Conservation (phyloP, 2,329 filamentous ascomycete species). For the Botrytis tulipae region DNA sequence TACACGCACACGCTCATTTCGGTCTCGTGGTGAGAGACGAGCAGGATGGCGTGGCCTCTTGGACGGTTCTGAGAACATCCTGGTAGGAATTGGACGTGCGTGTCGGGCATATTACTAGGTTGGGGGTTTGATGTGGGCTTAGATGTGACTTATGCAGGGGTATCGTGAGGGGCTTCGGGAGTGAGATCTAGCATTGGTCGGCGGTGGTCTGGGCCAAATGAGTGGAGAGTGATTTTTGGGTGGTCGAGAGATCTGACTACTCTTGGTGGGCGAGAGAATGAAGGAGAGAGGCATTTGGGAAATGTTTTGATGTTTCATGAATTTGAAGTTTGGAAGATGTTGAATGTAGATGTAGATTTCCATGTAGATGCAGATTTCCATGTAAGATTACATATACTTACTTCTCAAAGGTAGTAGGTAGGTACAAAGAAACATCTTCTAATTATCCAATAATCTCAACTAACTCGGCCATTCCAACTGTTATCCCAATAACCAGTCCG, state of each 20-base stretch:
- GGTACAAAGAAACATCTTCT: not conserved
- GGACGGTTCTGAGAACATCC: not conserved
- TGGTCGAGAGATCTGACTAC: not conserved
- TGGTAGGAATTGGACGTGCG: not conserved
- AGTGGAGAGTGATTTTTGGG: not conserved
- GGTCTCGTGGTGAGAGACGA: too few species aligned
- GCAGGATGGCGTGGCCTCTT: not conserved
- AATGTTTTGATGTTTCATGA: not conserved
- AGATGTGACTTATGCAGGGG: not conserved
- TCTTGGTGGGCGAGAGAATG: not conserved
- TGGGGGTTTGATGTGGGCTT: not conserved
- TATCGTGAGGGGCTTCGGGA: not conserved
- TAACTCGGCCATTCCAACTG: not conserved
- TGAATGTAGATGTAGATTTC: too few species aligned
- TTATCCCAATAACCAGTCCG: not conserved
- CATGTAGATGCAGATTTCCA: too few species aligned
- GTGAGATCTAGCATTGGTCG: not conserved
- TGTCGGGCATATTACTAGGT: not conserved
- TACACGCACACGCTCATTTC: not conserved
- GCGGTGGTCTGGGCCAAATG: not conserved
- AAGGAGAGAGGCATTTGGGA: not conserved
- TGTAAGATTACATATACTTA: too few species aligned
- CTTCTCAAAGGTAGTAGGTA: not conserved
- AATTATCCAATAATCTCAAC: not conserved
- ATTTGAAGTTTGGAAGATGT: not conserved